A percentile compares a stretch with the other conserved stretches of the same genome.
These are phyloP conservation scores for Exophiala alcalophila DNA, from an alignment of 2,329 filamentous ascomycete species.

Conservation along the genomic window DNA sequence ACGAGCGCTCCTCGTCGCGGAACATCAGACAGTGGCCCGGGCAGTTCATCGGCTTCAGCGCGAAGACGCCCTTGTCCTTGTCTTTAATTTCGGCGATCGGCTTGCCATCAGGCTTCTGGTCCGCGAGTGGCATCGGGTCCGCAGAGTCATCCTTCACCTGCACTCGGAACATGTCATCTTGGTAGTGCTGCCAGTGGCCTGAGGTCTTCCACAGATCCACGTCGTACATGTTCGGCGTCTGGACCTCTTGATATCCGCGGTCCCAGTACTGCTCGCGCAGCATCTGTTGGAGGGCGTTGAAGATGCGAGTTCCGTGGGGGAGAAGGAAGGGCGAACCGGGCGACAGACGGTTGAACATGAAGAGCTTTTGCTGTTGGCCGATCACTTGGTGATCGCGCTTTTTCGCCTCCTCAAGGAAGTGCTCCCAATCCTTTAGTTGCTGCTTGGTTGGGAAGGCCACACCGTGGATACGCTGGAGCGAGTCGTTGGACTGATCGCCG, in stretches of 20 bases:
- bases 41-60: conserved; percentile 97
- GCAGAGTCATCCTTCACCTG: conserved; percentile 42
- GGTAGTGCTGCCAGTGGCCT: conserved; percentile 90
- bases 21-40: conserved; percentile 87
- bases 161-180: conserved; percentile 94
- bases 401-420: conserved; percentile 95
- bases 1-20: conserved; percentile 76
- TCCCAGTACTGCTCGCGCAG: conserved; percentile 86
- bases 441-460: conserved; percentile 98
- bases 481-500: conserved; percentile 89
- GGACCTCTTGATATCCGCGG: conserved; percentile 91
- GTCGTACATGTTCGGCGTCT: conserved; percentile 96
- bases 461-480: conserved; percentile 92
- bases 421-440: conserved; percentile 85
- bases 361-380: conserved; percentile 91
- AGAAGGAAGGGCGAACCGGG: conserved; percentile 91
- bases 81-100: conserved; percentile 37
- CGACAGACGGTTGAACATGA: conserved; percentile 94
- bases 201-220: conserved; percentile 89
- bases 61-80: conserved; percentile 76
- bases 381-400: conserved; percentile 95
- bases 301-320: conserved; percentile 88
- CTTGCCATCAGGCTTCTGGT: conserved; percentile 27
- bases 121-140: conserved; percentile 27
- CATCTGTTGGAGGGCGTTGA: conserved; percentile 80